These are phyloP conservation scores for Ceratocystiopsis sp. DNA, from an alignment of 2,329 filamentous ascomycete genomes.

Conservation along the genomic window DNA sequence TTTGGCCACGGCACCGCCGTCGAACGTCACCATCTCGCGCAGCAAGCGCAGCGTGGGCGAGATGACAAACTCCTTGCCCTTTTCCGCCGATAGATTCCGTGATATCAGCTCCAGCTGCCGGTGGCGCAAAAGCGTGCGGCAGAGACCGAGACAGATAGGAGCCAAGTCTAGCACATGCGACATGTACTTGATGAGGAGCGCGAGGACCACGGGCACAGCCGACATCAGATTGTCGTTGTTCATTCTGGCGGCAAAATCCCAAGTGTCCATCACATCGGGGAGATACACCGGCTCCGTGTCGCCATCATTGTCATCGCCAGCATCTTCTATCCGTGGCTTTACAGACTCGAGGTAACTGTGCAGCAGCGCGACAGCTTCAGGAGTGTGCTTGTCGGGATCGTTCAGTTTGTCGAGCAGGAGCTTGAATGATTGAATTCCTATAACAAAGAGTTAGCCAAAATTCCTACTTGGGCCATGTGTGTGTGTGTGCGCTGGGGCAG, in stretches of 20 bases:
- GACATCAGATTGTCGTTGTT: constrained; percentile 72
- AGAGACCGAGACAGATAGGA: constrained; percentile 59
- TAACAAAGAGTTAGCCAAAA: background rate
- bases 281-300: constrained; percentile 50
- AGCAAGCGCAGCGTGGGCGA: constrained; percentile 76
- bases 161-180: constrained; percentile 59
- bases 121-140: constrained; percentile 65
- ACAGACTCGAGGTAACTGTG: constrained; percentile 47
- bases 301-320: constrained; percentile 27
- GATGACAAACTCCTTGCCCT: constrained; percentile 73
- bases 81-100: constrained; percentile 61
- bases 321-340: constrained; percentile 16
- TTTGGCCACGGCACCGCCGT: constrained; percentile 66
- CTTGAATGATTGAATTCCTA: constrained; percentile 45
- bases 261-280: constrained; percentile 68
- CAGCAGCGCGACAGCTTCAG: constrained; percentile 40
- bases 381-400: constrained; percentile 27
- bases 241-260: constrained; percentile 65
- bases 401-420: constrained; percentile 50
- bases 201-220: constrained; percentile 62
- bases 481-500: too few species aligned
- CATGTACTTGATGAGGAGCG: constrained; percentile 62
- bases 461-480: too few species aligned
- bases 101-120: constrained; percentile 67
- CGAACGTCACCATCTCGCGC: constrained; percentile 69